Conservation (phyloP, 306 rosid genomes). For the Corylus americana region DNA sequence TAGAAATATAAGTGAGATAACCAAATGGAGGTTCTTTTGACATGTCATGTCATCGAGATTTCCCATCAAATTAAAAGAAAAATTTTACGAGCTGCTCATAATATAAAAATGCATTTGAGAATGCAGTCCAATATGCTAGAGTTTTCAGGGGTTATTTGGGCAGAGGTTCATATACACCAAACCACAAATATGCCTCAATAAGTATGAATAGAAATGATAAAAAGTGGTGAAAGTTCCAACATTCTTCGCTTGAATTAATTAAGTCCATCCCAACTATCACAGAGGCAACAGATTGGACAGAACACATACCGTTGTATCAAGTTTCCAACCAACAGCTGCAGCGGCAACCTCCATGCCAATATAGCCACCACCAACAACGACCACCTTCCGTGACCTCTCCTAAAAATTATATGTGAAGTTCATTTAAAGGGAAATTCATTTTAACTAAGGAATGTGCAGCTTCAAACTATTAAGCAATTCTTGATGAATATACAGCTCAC, state of each 20-base stretch:
- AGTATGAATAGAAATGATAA: background rate
- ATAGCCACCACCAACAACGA: conserved; percentile 94
- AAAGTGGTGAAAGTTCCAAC: conserved; percentile 3
- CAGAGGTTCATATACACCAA: background rate
- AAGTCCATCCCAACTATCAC: background rate
- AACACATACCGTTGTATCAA: conserved; percentile 81
- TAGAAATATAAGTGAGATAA: background rate
- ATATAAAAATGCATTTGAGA: background rate
- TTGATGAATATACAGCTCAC: background rate
- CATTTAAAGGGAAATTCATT: conserved; percentile 15
- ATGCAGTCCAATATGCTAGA: background rate
- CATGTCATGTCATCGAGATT: background rate
- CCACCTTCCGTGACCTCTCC: conserved; percentile 78
- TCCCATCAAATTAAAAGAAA: background rate
- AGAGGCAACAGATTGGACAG: conserved; percentile 13
- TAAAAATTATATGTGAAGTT: conserved; percentile 28
- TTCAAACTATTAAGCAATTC: background rate
- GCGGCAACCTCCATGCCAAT: conserved; percentile 99
- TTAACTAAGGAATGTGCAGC: background rate
- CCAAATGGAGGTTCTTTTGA: background rate
- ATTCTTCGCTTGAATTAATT: background rate
- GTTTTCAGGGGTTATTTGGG: background rate
- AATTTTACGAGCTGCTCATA: background rate
- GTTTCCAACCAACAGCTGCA: conserved; percentile 90
- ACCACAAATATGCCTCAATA: background rate